phyloP scores from a whole-genome alignment of 2,329 filamentous ascomycete genomes.

The Ophiognomonia clavigignenti-juglandacearum region DNA sequence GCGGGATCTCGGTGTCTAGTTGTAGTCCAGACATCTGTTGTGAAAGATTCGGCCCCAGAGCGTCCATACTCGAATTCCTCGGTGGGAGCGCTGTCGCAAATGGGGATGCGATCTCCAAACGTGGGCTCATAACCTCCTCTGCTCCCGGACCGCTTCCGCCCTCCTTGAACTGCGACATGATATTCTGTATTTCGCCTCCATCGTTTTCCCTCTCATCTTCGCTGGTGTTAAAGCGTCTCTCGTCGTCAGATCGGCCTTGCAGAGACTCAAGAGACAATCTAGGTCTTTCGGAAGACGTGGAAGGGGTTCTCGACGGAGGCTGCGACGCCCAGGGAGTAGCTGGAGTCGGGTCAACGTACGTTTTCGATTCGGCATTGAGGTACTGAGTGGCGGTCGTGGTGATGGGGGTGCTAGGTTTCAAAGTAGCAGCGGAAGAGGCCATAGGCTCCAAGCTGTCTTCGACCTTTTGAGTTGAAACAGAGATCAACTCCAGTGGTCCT shows the following conservation, averaged over 20 bases:
- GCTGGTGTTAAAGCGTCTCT: slow-evolving; percentile 47
- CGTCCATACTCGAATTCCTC: slow-evolving; percentile 81
- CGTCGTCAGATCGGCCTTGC: slow-evolving; percentile 54
- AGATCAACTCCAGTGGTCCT: not conserved
- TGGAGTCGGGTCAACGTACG: slow-evolving; percentile 55
- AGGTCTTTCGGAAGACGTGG: slow-evolving; percentile 49
- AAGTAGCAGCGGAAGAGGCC: slow-evolving; percentile 43
- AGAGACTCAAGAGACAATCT: slow-evolving; percentile 38
- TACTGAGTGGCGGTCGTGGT: slow-evolving; percentile 35
- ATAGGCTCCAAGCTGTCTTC: slow-evolving; percentile 22
- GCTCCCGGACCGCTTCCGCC: slow-evolving; percentile 64
- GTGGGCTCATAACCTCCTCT: slow-evolving; percentile 88
- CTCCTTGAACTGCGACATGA: slow-evolving; percentile 93
- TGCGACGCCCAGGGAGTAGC: slow-evolving; percentile 51
- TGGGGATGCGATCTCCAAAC: slow-evolving; percentile 77
- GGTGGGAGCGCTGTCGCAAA: slow-evolving; percentile 70
- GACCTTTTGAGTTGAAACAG: slow-evolving; percentile 5
- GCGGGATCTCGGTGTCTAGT: slow-evolving; percentile 34
- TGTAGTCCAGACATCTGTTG: slow-evolving; percentile 41
- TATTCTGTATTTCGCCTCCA: slow-evolving; percentile 88
- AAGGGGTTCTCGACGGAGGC: slow-evolving; percentile 54
- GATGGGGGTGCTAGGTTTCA: slow-evolving; percentile 40
- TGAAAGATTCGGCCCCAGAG: slow-evolving; percentile 48
- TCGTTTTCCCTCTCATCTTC: slow-evolving; percentile 64
- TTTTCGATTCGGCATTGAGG: slow-evolving; percentile 40